Evolutionary conservation across 139 green algal species (phyloP), one percentile per base, ranked within the genome.

Genomic region (Chlorella sp.): DNA sequence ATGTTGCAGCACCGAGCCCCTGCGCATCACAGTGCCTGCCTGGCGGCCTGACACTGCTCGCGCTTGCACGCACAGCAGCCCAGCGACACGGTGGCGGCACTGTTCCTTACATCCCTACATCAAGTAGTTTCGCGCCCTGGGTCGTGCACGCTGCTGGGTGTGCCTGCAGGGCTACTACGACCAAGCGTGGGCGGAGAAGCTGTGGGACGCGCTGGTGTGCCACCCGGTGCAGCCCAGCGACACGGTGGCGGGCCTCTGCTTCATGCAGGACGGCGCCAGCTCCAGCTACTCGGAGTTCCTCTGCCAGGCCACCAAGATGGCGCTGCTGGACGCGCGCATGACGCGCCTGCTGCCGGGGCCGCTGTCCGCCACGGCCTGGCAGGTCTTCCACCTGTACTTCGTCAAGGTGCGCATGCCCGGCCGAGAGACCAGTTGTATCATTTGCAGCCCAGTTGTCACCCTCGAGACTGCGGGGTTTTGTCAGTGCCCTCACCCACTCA

Each of bases 201-300:
- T 88, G 71, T 88, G 80, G 80, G 73, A 81, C 30, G 23, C 35
- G 35, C 71, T 85, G 49, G 73, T 86, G 66, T 55, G 74, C 36
- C n/a, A 70, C 23, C 72, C 66, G 0, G 70, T 74, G 34, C 71
- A 60, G n/a, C 71, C 60, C 23, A 49, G 71, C 30, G 79, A 79
- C 71, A 65, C 61, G 59, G 31, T 31, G 1, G 33, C 67, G 26
- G 74, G 74, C 35, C 32, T 79, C 20, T 23, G 10, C 2, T 64
- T 79, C 51, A 10, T 55, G 51, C 14, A 31, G 35, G 14, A 70
- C 35, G 34, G 42, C 17, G 31, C 17, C 2, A 68, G 20, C 5
- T 5, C 23, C 0, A 20, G 30, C 35, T 55, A 27, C 55, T 42
- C 5, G 2, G 50, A 55, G 36, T 66, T 75, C 42, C 75, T 85